A percentile compares a stretch with the other conserved stretches of the same genome.
phyloP scores from a whole-genome alignment of 1,284 basidiomycete species.

The Leccinum subspadiceum region DNA sequence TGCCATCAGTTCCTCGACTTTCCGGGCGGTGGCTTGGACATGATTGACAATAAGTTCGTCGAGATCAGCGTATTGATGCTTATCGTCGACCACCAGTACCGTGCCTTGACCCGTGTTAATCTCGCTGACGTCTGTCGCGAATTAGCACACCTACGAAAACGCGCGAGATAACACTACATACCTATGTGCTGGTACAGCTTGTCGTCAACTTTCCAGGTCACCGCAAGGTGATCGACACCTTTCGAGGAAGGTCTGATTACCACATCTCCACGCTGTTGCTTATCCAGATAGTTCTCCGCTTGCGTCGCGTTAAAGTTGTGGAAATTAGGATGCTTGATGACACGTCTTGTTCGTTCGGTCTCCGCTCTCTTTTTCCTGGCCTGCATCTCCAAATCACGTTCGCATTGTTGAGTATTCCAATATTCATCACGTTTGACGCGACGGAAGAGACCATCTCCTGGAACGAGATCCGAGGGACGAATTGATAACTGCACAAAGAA shows the following conservation, averaged over 20 bases:
- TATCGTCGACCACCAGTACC: slow-evolving; percentile 77
- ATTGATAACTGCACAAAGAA: slow-evolving; percentile 81
- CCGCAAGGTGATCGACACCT: no score
- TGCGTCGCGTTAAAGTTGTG: no score
- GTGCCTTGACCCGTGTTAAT: slow-evolving; percentile 74
- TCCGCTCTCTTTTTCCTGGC: slow-evolving; percentile 78
- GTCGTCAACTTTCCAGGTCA: no score
- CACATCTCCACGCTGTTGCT: no score
- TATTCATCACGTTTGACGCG: slow-evolving; percentile 59
- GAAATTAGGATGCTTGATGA: no score
- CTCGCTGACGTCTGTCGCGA: slow-evolving; percentile 80
- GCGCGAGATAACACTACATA: slow-evolving; percentile 33
- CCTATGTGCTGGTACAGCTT: slow-evolving; percentile 92
- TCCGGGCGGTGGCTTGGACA: slow-evolving; percentile 90
- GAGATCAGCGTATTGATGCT: slow-evolving; percentile 89
- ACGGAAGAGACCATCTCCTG: slow-evolving; percentile 66
- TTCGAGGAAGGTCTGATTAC: no score
- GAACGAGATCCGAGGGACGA: slow-evolving; percentile 65
- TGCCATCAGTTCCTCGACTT: slow-evolving; percentile 93
- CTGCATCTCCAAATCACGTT: slow-evolving; percentile 73
- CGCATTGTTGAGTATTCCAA: slow-evolving; percentile 68
- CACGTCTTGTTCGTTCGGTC: no score
- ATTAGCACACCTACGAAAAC: slow-evolving; percentile 10
- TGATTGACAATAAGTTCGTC: slow-evolving; percentile 99
- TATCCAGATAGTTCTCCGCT: no score